Evolutionary conservation across 345 rosid species (phyloP).

Genomic region (Ricinus communis): DNA sequence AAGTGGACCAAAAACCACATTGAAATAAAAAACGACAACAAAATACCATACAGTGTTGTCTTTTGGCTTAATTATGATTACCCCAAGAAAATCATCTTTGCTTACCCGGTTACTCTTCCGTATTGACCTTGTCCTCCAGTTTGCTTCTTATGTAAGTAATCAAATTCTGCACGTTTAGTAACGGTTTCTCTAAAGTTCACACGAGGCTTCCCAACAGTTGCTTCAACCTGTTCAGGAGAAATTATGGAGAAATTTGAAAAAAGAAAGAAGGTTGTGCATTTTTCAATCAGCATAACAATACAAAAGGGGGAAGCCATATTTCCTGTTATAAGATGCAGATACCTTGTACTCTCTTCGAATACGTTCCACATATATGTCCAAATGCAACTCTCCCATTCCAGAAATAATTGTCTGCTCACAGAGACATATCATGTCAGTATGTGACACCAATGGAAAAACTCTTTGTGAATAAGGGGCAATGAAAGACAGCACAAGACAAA

Average conservation of each 20-base stretch:
- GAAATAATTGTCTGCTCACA: conserved; percentile 85
- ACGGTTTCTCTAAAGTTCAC: conserved; percentile 96
- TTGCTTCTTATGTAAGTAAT: conserved; percentile 97
- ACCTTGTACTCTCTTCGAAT: conserved; percentile 96
- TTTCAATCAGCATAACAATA: not conserved
- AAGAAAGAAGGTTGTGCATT: not conserved
- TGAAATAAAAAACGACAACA: not conserved
- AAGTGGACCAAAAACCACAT: too few species aligned
- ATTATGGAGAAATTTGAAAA: not conserved
- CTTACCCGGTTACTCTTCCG: conserved; percentile 89
- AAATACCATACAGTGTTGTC: not conserved
- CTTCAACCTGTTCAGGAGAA: conserved; percentile 68
- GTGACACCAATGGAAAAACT: not conserved
- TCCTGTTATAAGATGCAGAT: conserved; percentile 12
- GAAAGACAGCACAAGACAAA: conserved; percentile 24
- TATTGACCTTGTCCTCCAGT: conserved; percentile 99
- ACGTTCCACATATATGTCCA: conserved; percentile 94
- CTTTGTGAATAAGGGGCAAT: not conserved
- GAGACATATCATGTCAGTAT: conserved; percentile 8
- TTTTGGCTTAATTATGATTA: not conserved
- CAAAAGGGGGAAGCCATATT: not conserved
- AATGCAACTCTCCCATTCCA: conserved; percentile 99
- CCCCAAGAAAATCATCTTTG: conserved; percentile 4
- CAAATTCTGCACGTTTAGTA: conserved; percentile 84
- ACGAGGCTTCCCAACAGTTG: conserved; percentile 96